Evolutionary conservation across 1,284 basidiomycete species (phyloP), one percentile per base, ranked within the genome.

Genomic region (Ceratobasidium sp.): DNA sequence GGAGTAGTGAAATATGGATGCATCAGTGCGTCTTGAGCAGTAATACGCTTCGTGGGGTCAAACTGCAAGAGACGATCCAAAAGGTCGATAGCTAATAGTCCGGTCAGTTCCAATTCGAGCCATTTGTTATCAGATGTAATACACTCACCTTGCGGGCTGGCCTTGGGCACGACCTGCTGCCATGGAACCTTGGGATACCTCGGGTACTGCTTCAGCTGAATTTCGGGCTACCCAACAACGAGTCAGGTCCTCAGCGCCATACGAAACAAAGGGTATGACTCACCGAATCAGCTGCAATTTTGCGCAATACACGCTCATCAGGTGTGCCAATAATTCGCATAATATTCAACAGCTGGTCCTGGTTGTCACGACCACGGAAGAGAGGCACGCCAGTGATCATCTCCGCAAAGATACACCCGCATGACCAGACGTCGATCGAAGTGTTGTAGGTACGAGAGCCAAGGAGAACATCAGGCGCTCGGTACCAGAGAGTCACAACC

Each of bases 401-500:
- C 83, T 98, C 96, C 18, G 97, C 97, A 81, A 99, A 97, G 79
- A 99, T 99, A 80, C 97, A 99, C 6, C 97, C 97, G 72, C 96
- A 97, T 5, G 94, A 97, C 97, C 97, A 99, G 75, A 99, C 94
- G 82, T 99, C 97, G 79, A 99, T 98, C 23, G 94, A 97, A 1
- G 97, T 99, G 80, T 92, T 96, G 82, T 99, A 99, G 67, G 97
- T 98, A 70, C 97, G 88, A 46, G 95, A 97, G 64, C 97, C 97
- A 74, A 99, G 88, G 18, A 99, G 87, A 52, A 99, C 97, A 79
- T 99, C 97, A 0, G 97, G 97, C 0, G 97, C 97, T 71, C 97
- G 93, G 82, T 99, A 99, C 97, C 97, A 99, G 14, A 99, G 85
- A 4, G 97, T 99, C 34, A 99, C 97, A 73, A 97, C 94, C 94